Base-by-base conservation (phyloP, 176 grass and related monocot genomes). In the Musa itinerans region DNA sequence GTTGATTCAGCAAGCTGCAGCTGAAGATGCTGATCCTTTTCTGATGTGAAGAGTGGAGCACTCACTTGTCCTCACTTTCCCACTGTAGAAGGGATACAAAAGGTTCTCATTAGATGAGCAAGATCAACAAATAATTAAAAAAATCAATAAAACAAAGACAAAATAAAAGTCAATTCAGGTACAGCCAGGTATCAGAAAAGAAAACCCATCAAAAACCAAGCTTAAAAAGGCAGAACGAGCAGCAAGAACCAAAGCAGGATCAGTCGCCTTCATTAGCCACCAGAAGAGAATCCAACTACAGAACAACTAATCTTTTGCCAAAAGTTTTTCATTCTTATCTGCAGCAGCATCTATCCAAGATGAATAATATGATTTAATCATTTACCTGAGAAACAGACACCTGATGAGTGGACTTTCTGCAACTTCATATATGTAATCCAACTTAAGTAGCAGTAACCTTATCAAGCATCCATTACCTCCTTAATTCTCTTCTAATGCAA, bases 221-320 rank as follows among this genome's bases (percentile, higher is more conserved):
- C 63, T 11, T 26, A 23, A 22, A 64, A 65, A 65, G 26, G 26
- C 63, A 65, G 9, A 65, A 8, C n/a, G n/a, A 17, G 58, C 17
- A 62, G n/a, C 6, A 62, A 62, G 58, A 2, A n/a, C 19, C 8
- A 62, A 22, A 27, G 63, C 10, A 65, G 10, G 21, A 26, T 65
- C 8, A 65, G 63, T 65, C 63, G 26, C 11, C 63, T 27, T 65
- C 63, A 65, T 26, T 26, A 65, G 63, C 63, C 63, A 65, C n/a
- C 21, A 65, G 22, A 26, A 65, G 21, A 26, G 15, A 61, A 20
- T 15, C 15, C 57, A 61, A 43, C 57, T 7, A 20, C 21, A 11
- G 21, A 21, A 9, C 22, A 5, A 24, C 9, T 64, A 11, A 22
- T 65, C 63, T 25, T 26, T 29, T 8, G 10, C 63, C 19, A 27